Base-by-base conservation (phyloP, 352 stramenopile genomes). In the Phytophthora pisi region DNA sequence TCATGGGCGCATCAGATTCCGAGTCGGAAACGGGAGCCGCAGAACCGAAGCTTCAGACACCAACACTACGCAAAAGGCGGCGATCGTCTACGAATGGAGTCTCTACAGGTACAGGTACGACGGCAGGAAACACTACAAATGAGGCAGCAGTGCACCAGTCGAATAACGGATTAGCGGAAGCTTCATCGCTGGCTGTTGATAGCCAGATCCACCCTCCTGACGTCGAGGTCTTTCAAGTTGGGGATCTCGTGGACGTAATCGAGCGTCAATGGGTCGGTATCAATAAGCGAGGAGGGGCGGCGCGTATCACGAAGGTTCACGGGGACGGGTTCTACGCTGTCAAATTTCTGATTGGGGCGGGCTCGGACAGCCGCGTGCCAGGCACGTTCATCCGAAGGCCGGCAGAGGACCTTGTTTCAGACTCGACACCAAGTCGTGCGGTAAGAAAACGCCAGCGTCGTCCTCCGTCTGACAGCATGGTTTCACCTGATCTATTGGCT, bases 281-380 rank as follows among this genome's bases (percentile, higher is more conserved):
- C 24, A 98, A 98, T 79, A 96, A 97, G 74, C 84, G 77, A 10
- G 94, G 95, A 18, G 95, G 95, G 10, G 79, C 92, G 1, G 95
- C 79, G 9, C 82, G 85, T 57, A 92, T 98, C 50, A 90, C 74
- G 4, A 74, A 84, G 15, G 67, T 90, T 18, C 70, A 96, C 51
- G 67, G 38, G 73, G 80, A 91, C 56, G 72, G 72, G 15, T 88
- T 75, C 11, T 86, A 89, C 57, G 72, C 71, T 23, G 69, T 92
- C 40, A 90, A 88, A 59, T 92, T 88, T 61, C 62, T 92, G 5
- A 77, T 92, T 20, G 74, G 70, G 0, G 47, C 57, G 31, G 50
- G 65, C 3, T 62, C 34, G 18, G 78, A 87, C 57, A 72, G 60
- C 18, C 55, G 57, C 15, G 61, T 90, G 1, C 75, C 70, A 5